Evolutionary conservation across 164 flowering plant species (phyloP), one percentile per base, ranked within the genome.

Genomic region (Stephania yunnanensis): DNA sequence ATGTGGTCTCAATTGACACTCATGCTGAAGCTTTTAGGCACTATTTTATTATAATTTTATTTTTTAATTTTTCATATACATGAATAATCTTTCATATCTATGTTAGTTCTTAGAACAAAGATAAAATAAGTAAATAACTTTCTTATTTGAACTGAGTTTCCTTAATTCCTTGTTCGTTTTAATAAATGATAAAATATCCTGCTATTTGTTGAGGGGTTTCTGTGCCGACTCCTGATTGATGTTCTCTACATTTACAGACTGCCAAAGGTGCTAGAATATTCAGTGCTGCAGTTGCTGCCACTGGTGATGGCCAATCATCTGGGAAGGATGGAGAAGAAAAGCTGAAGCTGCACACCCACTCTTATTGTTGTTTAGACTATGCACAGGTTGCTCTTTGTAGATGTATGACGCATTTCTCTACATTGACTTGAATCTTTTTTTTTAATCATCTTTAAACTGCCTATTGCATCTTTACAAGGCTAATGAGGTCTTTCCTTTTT

Each of bases 351-450:
- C 98, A 93, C 75, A 92, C 97, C n/a, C 98, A 95, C 78, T 93
- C 98, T 10, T 95, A 95, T 70, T 93, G 98, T 77, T 95, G 95
- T 74, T 82, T 95, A 55, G 98, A 95, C 77, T 95, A 90, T 84
- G 89, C 97, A 67, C 98, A 94, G 98, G 98, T 94, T 77, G 55
- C 63, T 79, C 31, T 73, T 69, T 58, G 50, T 76, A 55, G 74
- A 70, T 75, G 63, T 73, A 50, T 73, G 25, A 44, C 44, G 55
- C 4, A 42, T 70, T 61, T 69, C 50, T 53, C 66, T 75, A 46
- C 36, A 68, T 36, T 25, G 15, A 52, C 48, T 68, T 69, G 25
- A 29, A 48, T 65, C 20, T 15, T 20, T 46, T 63, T 71, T 36
- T 25, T 25, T 61, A 58, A 1, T 61, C 10, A 7, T 61, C 25